Evolutionary conservation across 75 land plant species (phyloP).

Genomic region (Picea glauca): DNA sequence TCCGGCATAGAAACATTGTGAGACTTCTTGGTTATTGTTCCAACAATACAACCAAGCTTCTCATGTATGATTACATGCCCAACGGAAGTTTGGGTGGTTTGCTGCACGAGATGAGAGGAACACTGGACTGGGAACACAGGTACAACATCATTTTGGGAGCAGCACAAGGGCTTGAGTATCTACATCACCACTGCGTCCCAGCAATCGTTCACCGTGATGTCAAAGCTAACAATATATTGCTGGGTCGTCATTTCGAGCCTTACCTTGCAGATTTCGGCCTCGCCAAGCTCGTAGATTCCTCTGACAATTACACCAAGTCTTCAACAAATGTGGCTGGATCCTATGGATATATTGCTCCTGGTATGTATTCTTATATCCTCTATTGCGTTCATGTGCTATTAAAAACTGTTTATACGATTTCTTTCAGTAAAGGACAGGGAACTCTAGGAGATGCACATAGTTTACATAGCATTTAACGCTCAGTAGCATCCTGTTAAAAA

Average conservation of each 20-base stretch:
- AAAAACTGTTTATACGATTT: too few species aligned
- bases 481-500: too few species aligned
- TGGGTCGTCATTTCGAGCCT: slow-evolving; percentile 72
- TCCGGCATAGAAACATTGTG: slow-evolving; percentile 84
- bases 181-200: slow-evolving; percentile 82
- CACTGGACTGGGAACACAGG: slow-evolving; percentile 71
- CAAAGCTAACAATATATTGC: slow-evolving; percentile 76
- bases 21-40: slow-evolving; percentile 72
- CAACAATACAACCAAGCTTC: slow-evolving; percentile 54
- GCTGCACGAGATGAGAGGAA: slow-evolving; percentile 50
- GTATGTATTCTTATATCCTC: slow-evolving; percentile 16
- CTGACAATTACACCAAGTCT: slow-evolving; percentile 18
- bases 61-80: slow-evolving; percentile 86
- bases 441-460: too few species aligned
- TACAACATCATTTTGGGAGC: slow-evolving; percentile 76
- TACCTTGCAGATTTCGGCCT: slow-evolving; percentile 91
- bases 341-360: slow-evolving; percentile 87
- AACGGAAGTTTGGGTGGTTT: slow-evolving; percentile 64
- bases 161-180: slow-evolving; percentile 80
- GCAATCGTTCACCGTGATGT: slow-evolving; percentile 83
- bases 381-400: too few species aligned
- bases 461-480: too few species aligned
- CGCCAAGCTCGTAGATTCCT: slow-evolving; percentile 48
- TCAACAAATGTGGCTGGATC: slow-evolving; percentile 66
- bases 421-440: too few species aligned